Evolutionary conservation across 163 green algal species (phyloP), one percentile per base, ranked within the genome.

Genomic region (Scenedesmus sp.): DNA sequence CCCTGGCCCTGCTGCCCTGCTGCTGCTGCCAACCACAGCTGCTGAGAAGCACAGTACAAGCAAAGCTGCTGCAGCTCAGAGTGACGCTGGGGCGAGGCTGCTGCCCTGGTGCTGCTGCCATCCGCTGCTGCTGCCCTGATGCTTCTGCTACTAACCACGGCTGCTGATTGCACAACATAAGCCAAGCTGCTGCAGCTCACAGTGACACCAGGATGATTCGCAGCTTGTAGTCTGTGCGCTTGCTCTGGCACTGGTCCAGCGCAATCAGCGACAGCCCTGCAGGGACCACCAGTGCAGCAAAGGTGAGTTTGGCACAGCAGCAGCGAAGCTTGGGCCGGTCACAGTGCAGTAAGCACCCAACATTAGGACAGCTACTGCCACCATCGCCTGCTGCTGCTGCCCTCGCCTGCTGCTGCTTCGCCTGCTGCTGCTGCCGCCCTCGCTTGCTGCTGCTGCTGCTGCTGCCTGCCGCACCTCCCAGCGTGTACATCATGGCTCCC

Each of bases 401-500:
- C 73, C 20, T 55, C 13, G 23, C 18, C 34, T 46, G 34, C 55
- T 52, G 34, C 18, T 66, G 81, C 81, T 86, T 6, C 82, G 23
- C 82, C n/a, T 55, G 26, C n/a, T 52, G 18, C 74, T 70, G 26
- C 20, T 82, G 74, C 74, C 26, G n/a, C 10, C 76, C 9, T 15
- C 23, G 1, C 34, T 82, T 64, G 12, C 46, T 59, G 10, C 23
- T 66, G 52, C 18, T 67, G 81, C 46, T 84, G 77, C 77, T 84
- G 77, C 46, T 84, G 77, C 66, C 70, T 79, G 70, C 18, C 67
- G 16, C 52, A 95, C 94, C 94, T 89, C 94, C 94, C 2, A 96
- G 64, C 0, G 90, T 95, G 90, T 96, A 96, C 74, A 96, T 94
- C 84, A 96, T 93, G 6, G 92, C 94, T 1, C 94, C 94, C 20